phyloP scores from a whole-genome alignment of 768 basidiomycete species.

The Boletus reticulatus region DNA sequence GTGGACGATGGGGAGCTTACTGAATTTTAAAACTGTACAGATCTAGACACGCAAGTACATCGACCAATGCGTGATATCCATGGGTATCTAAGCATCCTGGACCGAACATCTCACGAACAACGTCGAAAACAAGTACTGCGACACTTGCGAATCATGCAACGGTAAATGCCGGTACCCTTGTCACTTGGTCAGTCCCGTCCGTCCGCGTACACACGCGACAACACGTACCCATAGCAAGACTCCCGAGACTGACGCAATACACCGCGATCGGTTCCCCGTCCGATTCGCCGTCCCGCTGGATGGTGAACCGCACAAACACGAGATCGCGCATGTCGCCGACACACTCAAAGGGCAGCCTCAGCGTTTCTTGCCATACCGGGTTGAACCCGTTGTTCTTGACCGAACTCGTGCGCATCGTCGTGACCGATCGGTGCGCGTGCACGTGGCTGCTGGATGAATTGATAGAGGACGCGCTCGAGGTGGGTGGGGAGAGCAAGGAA shows the following conservation, averaged over 20 bases:
- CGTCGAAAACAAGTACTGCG: slow-evolving; percentile 91
- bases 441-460: background rate
- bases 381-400: slow-evolving; percentile 92
- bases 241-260: slow-evolving; percentile 71
- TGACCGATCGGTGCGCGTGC: slow-evolving; percentile 44
- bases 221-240: slow-evolving; percentile 67
- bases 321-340: slow-evolving; percentile 77
- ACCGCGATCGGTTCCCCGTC: slow-evolving; percentile 67
- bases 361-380: slow-evolving; percentile 75
- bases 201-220: background rate
- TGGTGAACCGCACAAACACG: slow-evolving; percentile 78
- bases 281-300: slow-evolving; percentile 61
- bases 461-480: slow-evolving; percentile 2
- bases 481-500: slow-evolving; percentile 8
- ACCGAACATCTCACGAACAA: slow-evolving; percentile 75
- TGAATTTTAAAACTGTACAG: too few species aligned
- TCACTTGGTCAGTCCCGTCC: background rate
- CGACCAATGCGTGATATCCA: too few species aligned
- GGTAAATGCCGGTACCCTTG: slow-evolving; percentile 85
- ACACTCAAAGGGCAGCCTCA: slow-evolving; percentile 73
- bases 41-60: too few species aligned
- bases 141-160: slow-evolving; percentile 81
- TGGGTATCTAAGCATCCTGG: slow-evolving; percentile 23
- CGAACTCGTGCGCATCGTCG: slow-evolving; percentile 52
- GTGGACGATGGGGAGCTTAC: too few species aligned